A percentile compares a stretch with the other conserved stretches of the same genome.
These are phyloP conservation scores for Cytospora piceicola DNA, from an alignment of 2,329 filamentous ascomycete genomes.

Conservation along the genomic window DNA sequence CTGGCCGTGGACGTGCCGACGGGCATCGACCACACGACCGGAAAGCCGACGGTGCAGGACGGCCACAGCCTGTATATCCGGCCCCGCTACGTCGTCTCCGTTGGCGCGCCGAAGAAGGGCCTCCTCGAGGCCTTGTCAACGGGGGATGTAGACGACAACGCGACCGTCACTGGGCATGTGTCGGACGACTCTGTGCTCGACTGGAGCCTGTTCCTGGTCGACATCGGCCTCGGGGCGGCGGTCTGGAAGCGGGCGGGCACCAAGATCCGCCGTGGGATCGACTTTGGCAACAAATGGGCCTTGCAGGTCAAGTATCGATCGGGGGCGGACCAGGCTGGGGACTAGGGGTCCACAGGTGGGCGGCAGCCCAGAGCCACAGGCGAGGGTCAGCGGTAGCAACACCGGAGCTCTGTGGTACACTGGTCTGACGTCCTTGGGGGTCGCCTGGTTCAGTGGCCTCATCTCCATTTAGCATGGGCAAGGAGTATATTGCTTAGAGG, in stretches of 20 bases:
- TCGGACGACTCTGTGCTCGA: conserved; percentile 51
- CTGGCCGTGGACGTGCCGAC: conserved; percentile 90
- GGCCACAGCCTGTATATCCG: conserved; percentile 79
- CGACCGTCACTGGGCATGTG: conserved; percentile 37
- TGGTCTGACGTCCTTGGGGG: neutral
- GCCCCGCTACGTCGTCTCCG: conserved; percentile 79
- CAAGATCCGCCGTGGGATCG: conserved; percentile 79
- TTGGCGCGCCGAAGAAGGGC: conserved; percentile 86
- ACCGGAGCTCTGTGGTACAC: neutral
- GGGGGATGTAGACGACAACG: conserved; percentile 54
- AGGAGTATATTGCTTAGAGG: conserved; percentile 5
- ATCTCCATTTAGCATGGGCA: neutral
- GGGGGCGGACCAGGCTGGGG: conserved; percentile 34
- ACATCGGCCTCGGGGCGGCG: conserved; percentile 81
- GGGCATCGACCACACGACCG: conserved; percentile 80
- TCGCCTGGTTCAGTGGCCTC: neutral
- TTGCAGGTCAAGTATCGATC: conserved; percentile 66
- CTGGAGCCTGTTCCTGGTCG: conserved; percentile 83
- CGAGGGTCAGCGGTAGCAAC: neutral
- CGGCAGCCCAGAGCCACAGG: neutral
- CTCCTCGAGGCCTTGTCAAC: conserved; percentile 75
- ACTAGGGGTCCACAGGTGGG: conserved; percentile 16
- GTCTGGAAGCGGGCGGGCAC: conserved; percentile 87
- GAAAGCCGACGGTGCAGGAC: conserved; percentile 69
- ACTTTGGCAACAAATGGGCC: conserved; percentile 88